Evolutionary conservation across 768 basidiomycete species (phyloP).

Genomic region (Xerocomus brunneocitrinus): DNA sequence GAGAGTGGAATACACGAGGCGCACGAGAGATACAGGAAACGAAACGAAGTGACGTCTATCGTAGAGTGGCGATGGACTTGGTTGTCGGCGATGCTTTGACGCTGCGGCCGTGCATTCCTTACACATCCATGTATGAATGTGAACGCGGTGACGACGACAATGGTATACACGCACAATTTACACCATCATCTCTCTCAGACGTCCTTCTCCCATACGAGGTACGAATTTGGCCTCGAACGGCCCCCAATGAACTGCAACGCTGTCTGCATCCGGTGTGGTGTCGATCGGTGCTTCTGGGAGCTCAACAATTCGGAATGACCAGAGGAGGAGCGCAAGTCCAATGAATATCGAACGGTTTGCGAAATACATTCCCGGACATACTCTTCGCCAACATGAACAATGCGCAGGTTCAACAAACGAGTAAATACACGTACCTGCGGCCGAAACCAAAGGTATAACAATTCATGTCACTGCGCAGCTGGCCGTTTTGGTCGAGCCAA

Average conservation of each 20-base stretch:
- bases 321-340: conserved; percentile 54
- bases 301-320: conserved; percentile 53
- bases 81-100: too few species aligned
- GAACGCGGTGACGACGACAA: too few species aligned
- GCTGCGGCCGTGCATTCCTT: too few species aligned
- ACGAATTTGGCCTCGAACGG: conserved; percentile 55
- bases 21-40: too few species aligned
- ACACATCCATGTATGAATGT: too few species aligned
- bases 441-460: conserved; percentile 54
- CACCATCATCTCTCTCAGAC: conserved; percentile 15
- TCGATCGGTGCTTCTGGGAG: conserved; percentile 52
- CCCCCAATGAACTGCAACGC: conserved; percentile 50
- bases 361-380: conserved; percentile 61
- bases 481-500: conserved; percentile 46
- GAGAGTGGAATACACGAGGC: too few species aligned
- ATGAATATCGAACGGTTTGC: conserved; percentile 50
- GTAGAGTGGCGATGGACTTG: too few species aligned
- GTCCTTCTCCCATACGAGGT: conserved; percentile 33
- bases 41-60: too few species aligned
- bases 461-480: conserved; percentile 43
- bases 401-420: neutral
- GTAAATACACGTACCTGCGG: conserved; percentile 23
- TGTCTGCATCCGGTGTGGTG: conserved; percentile 48
- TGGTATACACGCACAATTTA: too few species aligned
- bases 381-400: conserved; percentile 26